These are phyloP conservation scores for Begonia loranthoides DNA, from an alignment of 306 rosid genomes.

Conservation along the genomic window DNA sequence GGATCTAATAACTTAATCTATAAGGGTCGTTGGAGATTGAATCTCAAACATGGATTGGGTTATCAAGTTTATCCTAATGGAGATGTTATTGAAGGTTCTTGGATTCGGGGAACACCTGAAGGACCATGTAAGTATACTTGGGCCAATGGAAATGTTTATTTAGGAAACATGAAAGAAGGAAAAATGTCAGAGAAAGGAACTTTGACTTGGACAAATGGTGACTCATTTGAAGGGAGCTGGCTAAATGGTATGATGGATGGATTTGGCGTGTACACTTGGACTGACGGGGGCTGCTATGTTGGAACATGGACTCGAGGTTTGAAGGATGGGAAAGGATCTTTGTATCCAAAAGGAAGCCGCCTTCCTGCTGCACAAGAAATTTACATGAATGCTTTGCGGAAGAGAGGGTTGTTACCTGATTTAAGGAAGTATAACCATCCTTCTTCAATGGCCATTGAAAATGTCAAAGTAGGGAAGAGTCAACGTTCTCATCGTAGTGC, in stretches of 20 bases:
- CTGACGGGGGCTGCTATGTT: slow-evolving; percentile 90
- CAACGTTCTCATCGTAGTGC: slow-evolving; percentile 40
- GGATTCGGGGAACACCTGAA: slow-evolving; percentile 92
- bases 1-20: slow-evolving; percentile 47
- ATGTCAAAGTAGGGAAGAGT: slow-evolving; percentile 43
- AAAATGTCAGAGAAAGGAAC: slow-evolving; percentile 96
- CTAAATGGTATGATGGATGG: slow-evolving; percentile 93
- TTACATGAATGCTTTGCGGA: slow-evolving; percentile 83
- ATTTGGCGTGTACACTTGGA: slow-evolving; percentile 82
- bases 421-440: slow-evolving; percentile 66
- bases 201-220: slow-evolving; percentile 81
- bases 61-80: slow-evolving; percentile 82
- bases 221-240: slow-evolving; percentile 95
- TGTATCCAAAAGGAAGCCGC: slow-evolving; percentile 74
- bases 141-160: slow-evolving; percentile 78
- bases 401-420: slow-evolving; percentile 89
- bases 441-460: slow-evolving; percentile 52
- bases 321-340: slow-evolving; percentile 95
- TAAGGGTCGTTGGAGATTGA: slow-evolving; percentile 90
- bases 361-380: slow-evolving; percentile 82
- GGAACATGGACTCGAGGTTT: slow-evolving; percentile 94
- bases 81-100: slow-evolving; percentile 85
- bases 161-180: slow-evolving; percentile 95
- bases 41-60: slow-evolving; percentile 88
- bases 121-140: slow-evolving; percentile 96